Percentiles rank a stretch among this genome's conserved stretches.
Conservation (phyloP, 2,329 filamentous ascomycete species). For the Colletotrichum kahawae region DNA sequence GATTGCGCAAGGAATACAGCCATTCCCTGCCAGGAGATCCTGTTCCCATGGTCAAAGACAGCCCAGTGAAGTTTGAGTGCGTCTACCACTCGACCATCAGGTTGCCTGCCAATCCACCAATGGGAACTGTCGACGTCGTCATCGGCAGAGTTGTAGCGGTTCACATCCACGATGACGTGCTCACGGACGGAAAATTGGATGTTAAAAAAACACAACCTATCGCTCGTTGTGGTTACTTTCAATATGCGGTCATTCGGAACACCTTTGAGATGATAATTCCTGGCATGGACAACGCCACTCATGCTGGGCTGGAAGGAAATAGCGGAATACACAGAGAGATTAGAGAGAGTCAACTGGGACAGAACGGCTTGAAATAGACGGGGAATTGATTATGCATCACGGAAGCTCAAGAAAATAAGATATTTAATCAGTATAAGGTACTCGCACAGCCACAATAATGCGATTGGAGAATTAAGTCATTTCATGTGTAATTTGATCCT, state of each 20-base stretch:
- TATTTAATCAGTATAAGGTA: neutral
- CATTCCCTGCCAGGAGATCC: conserved; percentile 32
- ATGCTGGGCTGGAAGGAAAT: neutral
- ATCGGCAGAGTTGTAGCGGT: conserved; percentile 62
- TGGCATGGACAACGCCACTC: conserved; percentile 30
- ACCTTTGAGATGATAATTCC: conserved; percentile 65
- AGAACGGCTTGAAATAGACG: neutral
- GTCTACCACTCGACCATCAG: conserved; percentile 58
- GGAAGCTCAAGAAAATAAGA: neutral
- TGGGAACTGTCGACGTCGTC: conserved; percentile 62
- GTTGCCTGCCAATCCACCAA: conserved; percentile 60
- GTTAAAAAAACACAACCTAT: conserved; percentile 62
- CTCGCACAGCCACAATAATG: neutral
- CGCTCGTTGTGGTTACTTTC: conserved; percentile 64
- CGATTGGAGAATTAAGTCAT: neutral
- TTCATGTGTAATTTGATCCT: neutral
- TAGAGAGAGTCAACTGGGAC: conserved; percentile 48
- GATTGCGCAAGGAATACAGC: conserved; percentile 15
- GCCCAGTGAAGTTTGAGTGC: conserved; percentile 65
- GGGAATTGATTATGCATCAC: neutral
- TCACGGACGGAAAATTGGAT: conserved; percentile 62
- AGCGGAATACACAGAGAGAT: conserved; percentile 25
- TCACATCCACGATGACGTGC: conserved; percentile 58
- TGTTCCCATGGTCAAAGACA: conserved; percentile 57
- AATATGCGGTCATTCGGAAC: conserved; percentile 60